Base-by-base conservation (phyloP, 2,329 filamentous ascomycete species). In the Botrytis squamosa region DNA sequence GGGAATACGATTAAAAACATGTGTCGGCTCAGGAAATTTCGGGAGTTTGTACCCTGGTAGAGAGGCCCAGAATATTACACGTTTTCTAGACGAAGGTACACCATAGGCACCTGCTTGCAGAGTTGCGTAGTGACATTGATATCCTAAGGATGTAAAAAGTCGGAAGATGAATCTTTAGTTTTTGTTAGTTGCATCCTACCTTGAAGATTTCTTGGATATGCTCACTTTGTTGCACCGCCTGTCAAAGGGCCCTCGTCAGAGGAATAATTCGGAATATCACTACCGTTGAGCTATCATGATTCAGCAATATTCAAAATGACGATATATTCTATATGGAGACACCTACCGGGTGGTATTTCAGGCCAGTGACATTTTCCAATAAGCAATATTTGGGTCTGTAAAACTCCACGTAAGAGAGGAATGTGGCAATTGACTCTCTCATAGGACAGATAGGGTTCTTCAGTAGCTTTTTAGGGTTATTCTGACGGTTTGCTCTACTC, bases 351-450 rank as follows among this genome's bases (percentile, higher is more conserved):
- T 76, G 72, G 9, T 59, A 3, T 2, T 76, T 49, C 3, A 79
- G 12, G 1, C 70, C 75, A 29, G 18, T 25, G 22, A 79, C 79
- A 74, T 80, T 80, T 42, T 80, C 78, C 4, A 80, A 49, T 1
- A 79, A 72, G 42, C 77, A 76, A 46, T 80, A 79, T 36, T 74
- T 75, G 2, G 78, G 78, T 29, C 71, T 66, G 57, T 79, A 79
- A 36, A 76, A 76, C 46, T 79, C 77, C 0, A 78, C 73, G 40
- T 73, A 79, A 0, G 74, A 75, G 0, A 80, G 60, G 25, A 72
- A 76, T 18, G 76, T 69, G 4, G 74, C 75, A 2, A 79, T 63
- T 5, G 79, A 63, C 12, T 73, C 75, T 49, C 79, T 80, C 49
- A 36, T 73, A 77, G 33, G 73, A 70, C n/a, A 29, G 2, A n/a